Percentiles rank a stretch among this genome's conserved stretches.
Conservation (phyloP, 768 basidiomycete species). For the Tylopilus sp. region DNA sequence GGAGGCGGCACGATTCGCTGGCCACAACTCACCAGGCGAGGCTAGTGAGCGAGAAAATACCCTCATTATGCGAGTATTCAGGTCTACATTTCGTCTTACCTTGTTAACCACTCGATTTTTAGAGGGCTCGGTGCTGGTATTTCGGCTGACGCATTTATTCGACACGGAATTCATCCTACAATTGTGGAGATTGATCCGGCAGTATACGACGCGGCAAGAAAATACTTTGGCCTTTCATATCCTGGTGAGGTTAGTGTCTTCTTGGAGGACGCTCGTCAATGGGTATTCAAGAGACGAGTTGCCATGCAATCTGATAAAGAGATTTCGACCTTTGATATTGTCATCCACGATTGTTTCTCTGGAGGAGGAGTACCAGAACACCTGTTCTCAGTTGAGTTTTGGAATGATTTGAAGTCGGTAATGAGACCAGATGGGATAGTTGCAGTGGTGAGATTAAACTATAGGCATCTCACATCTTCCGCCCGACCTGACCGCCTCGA, state of each 20-base stretch:
- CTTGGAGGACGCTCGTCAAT: conserved; percentile 72
- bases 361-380: conserved; percentile 89
- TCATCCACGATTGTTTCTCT: conserved; percentile 92
- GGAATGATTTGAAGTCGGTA: conserved; percentile 61
- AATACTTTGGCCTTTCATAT: conserved; percentile 75
- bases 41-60: conserved; percentile 46
- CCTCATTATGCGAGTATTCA: conserved; percentile 61
- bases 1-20: conserved; percentile 74
- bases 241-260: conserved; percentile 59
- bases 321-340: conserved; percentile 52
- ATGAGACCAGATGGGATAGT: conserved; percentile 72
- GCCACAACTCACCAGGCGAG: conserved; percentile 43
- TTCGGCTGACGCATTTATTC: conserved; percentile 69
- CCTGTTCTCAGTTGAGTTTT: conserved; percentile 83
- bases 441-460: conserved; percentile 60
- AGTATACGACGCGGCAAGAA: conserved; percentile 78
- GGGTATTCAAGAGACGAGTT: conserved; percentile 48
- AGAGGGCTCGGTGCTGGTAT: conserved; percentile 91
- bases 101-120: not conserved
- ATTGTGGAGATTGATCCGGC: conserved; percentile 93
- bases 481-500: conserved; percentile 1
- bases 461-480: not conserved
- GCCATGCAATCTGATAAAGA: conserved; percentile 21
- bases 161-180: conserved; percentile 68
- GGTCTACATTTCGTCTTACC: conserved; percentile 2